A percentile compares a stretch with the other conserved stretches of the same genome.
phyloP scores from a whole-genome alignment of 805 yeast species.

The Saccharomycopsis microspora region DNA sequence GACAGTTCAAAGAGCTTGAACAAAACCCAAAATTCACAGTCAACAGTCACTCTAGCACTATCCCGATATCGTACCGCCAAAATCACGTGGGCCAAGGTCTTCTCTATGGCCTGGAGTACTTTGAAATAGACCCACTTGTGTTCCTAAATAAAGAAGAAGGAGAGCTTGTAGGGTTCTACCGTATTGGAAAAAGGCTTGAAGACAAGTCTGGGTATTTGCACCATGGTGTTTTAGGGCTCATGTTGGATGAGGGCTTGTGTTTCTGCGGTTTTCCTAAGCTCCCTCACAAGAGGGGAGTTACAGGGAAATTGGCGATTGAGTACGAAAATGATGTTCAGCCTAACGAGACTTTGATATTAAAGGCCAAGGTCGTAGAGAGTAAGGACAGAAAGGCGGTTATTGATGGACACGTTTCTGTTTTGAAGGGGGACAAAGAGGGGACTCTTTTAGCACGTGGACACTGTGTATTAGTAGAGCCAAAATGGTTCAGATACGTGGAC shows the following conservation, averaged over 20 bases:
- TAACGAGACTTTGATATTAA: conserved; percentile 50
- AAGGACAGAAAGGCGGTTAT: conserved; percentile 81
- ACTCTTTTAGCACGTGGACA: conserved; percentile 45
- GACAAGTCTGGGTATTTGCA: conserved; percentile 59
- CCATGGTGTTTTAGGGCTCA: conserved; percentile 43
- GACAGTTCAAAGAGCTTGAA: conserved; percentile 20
- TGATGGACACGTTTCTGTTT: conserved; percentile 39
- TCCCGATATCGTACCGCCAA: conserved; percentile 47
- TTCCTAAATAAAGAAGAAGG: conserved; percentile 40
- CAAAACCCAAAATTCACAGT: conserved; percentile 20
- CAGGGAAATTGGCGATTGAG: conserved; percentile 62
- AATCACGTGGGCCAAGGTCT: conserved; percentile 67
- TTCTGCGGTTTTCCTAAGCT: conserved; percentile 73
- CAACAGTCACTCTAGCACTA: conserved; percentile 28
- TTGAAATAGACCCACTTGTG: conserved; percentile 69
- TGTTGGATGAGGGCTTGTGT: conserved; percentile 74
- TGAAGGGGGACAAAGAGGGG: conserved; percentile 16
- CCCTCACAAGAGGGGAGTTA: conserved; percentile 80
- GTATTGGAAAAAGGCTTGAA: conserved; percentile 38
- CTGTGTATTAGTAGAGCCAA: conserved; percentile 76
- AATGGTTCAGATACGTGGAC: conserved; percentile 66
- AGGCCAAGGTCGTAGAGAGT: conserved; percentile 50
- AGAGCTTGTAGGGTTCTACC: conserved; percentile 53
- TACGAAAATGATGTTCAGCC: conserved; percentile 30
- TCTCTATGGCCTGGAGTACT: conserved; percentile 51